A percentile compares a stretch with the other conserved stretches of the same genome.
Conservation (phyloP, 352 stramenopile genomes). For the Globisporangium okanoganense region DNA sequence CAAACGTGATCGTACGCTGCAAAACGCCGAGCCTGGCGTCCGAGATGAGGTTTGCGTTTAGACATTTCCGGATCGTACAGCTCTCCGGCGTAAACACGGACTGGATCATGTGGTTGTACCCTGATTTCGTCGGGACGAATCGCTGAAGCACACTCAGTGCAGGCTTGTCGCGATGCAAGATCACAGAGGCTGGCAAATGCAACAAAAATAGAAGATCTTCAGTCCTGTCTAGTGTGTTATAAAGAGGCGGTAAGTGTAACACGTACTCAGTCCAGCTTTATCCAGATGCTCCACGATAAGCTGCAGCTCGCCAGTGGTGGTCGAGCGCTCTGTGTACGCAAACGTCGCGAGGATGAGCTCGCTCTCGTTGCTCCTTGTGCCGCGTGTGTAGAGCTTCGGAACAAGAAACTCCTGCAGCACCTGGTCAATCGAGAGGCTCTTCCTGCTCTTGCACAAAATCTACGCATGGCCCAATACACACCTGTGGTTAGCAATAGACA, state of each 20-base stretch:
- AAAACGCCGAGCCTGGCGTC: constrained; percentile 31
- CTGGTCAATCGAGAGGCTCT: constrained; percentile 37
- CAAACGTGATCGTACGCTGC: constrained; percentile 61
- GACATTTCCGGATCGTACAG: constrained; percentile 53
- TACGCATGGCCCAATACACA: constrained; percentile 8
- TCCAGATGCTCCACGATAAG: constrained; percentile 63
- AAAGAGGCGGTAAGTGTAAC: too few species aligned
- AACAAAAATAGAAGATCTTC: neutral
- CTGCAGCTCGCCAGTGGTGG: constrained; percentile 28
- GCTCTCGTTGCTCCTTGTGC: constrained; percentile 18
- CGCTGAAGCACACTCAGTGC: constrained; percentile 55
- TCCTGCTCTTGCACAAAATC: constrained; percentile 66
- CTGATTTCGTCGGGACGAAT: constrained; percentile 62
- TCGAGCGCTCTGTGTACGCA: constrained; percentile 44
- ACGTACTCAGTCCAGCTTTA: constrained; percentile 29
- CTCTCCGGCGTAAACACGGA: constrained; percentile 60
- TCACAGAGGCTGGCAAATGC: constrained; percentile 14
- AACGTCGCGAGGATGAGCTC: constrained; percentile 51
- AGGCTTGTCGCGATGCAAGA: constrained; percentile 51
- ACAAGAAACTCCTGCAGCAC: constrained; percentile 49
- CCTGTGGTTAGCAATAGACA: neutral
- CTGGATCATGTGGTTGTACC: constrained; percentile 68
- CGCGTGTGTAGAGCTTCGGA: constrained; percentile 17
- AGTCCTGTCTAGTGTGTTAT: too few species aligned
- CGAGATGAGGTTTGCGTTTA: constrained; percentile 47